Evolutionary conservation across 768 basidiomycete genomes (phyloP).

Genomic region (Suillus lakei): DNA sequence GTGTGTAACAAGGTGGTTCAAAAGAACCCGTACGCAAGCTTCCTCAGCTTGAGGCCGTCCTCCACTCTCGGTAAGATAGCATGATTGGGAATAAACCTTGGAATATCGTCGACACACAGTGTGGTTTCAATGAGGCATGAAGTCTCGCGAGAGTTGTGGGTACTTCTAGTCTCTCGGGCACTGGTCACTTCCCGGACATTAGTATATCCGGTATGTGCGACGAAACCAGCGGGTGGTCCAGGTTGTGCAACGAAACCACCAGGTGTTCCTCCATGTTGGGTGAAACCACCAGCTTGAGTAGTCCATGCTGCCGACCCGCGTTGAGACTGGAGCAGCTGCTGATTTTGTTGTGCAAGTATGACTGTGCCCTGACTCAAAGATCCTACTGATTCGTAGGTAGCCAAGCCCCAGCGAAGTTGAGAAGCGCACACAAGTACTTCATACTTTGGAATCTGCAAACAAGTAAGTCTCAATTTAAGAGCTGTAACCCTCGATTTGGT

Average conservation of each 20-base stretch:
- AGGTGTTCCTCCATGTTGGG: slow-evolving; percentile 18
- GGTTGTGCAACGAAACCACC: not conserved
- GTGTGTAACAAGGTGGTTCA: not conserved
- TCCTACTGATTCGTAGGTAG: slow-evolving; percentile 10
- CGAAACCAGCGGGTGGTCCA: not conserved
- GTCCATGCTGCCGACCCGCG: not conserved
- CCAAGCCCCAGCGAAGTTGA: slow-evolving; percentile 6
- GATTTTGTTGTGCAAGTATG: slow-evolving; percentile 27
- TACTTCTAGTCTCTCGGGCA: not conserved
- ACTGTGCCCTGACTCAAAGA: slow-evolving; percentile 33
- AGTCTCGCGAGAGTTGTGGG: not conserved
- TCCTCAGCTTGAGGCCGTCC: slow-evolving; percentile 3
- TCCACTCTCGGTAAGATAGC: slow-evolving; percentile 11
- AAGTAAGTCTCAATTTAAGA: no score
- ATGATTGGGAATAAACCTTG: slow-evolving; percentile 16
- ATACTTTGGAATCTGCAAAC: slow-evolving; percentile 4
- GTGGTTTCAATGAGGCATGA: not conserved
- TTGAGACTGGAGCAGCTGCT: slow-evolving; percentile 11
- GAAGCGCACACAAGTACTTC: slow-evolving; percentile 11
- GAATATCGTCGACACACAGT: slow-evolving; percentile 8
- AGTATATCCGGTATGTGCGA: not conserved
- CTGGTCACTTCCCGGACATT: not conserved
- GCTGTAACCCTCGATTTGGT: not conserved
- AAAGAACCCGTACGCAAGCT: slow-evolving; percentile 10
- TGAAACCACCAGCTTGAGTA: slow-evolving; percentile 16